These are phyloP conservation scores for Apiotrichum sp. DNA, from an alignment of 1,284 basidiomycete species.

Conservation along the genomic window DNA sequence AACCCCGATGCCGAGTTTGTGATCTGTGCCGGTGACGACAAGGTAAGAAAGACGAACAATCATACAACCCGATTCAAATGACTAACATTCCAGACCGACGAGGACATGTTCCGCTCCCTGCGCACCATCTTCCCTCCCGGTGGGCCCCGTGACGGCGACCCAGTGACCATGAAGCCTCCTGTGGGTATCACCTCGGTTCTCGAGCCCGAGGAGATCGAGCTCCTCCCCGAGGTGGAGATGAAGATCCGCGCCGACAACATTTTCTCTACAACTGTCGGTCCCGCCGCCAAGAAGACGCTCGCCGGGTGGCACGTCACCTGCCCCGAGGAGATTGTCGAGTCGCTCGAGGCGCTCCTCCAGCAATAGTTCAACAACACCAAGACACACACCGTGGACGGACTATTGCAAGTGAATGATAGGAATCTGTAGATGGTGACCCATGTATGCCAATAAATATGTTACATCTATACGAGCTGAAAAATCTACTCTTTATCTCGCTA, in stretches of 20 bases:
- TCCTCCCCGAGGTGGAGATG: constrained; percentile 56
- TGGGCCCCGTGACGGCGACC: constrained; percentile 47
- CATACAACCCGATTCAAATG: neutral
- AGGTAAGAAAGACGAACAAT: constrained; percentile 54
- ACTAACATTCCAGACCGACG: constrained; percentile 61
- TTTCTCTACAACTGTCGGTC: constrained; percentile 82
- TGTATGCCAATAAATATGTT: too few relatives aligned
- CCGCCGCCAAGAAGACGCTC: constrained; percentile 76
- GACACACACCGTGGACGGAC: too few relatives aligned
- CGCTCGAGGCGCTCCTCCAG: constrained; percentile 33
- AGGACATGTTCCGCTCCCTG: constrained; percentile 92
- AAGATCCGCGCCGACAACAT: constrained; percentile 62
- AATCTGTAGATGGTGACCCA: too few relatives aligned
- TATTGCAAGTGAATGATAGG: too few relatives aligned
- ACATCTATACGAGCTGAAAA: too few relatives aligned
- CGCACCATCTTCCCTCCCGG: constrained; percentile 50
- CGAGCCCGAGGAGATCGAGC: constrained; percentile 44
- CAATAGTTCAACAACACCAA: neutral
- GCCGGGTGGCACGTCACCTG: constrained; percentile 80
- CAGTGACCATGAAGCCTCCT: constrained; percentile 62
- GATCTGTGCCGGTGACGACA: constrained; percentile 97
- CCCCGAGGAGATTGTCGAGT: constrained; percentile 46
- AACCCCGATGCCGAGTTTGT: constrained; percentile 91
- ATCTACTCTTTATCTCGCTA: neutral
- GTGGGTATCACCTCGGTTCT: constrained; percentile 59